Evolutionary conservation across 2,329 filamentous ascomycete genomes (phyloP).

Genomic region (Penicillium corylophilum): DNA sequence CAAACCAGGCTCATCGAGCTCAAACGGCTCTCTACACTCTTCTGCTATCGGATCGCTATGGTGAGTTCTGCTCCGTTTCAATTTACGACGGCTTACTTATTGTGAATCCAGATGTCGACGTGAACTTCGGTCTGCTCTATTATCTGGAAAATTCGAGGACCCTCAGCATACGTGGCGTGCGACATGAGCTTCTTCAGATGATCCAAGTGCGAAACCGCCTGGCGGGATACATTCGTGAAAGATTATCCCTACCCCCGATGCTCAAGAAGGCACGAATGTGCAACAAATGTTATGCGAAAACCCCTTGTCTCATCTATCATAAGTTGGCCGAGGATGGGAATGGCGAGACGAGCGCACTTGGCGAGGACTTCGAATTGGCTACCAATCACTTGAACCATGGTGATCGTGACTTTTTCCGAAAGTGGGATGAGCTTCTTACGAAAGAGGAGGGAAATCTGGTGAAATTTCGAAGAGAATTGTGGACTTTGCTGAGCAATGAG

Average conservation of each 20-base stretch:
- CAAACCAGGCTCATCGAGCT: conserved; percentile 78
- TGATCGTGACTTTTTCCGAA: conserved; percentile 83
- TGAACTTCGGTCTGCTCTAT: conserved; percentile 87
- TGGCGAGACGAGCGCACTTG: conserved; percentile 76
- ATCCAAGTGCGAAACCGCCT: conserved; percentile 92
- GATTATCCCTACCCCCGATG: conserved; percentile 81
- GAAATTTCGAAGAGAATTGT: conserved; percentile 83
- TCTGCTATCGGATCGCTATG: conserved; percentile 86
- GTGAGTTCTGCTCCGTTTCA: conserved; percentile 36
- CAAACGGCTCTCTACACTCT: conserved; percentile 95
- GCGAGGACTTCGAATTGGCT: conserved; percentile 76
- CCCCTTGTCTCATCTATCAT: conserved; percentile 89
- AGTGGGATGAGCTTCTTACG: conserved; percentile 90
- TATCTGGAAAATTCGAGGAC: conserved; percentile 91
- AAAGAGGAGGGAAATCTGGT: conserved; percentile 91
- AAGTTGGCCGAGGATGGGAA: conserved; percentile 82
- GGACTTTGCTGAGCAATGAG: conserved; percentile 91
- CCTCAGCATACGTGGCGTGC: conserved; percentile 77
- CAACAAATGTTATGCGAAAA: conserved; percentile 84
- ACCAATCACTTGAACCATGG: conserved; percentile 72
- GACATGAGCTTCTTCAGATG: conserved; percentile 91
- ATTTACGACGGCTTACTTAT: conserved; percentile 13
- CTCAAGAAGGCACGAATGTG: conserved; percentile 79
- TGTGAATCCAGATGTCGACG: conserved; percentile 66
- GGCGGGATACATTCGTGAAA: conserved; percentile 78